Evolutionary conservation across 2,329 filamentous ascomycete species (phyloP), one percentile per base, ranked within the genome.

Genomic region (Aureobasidium sp.): DNA sequence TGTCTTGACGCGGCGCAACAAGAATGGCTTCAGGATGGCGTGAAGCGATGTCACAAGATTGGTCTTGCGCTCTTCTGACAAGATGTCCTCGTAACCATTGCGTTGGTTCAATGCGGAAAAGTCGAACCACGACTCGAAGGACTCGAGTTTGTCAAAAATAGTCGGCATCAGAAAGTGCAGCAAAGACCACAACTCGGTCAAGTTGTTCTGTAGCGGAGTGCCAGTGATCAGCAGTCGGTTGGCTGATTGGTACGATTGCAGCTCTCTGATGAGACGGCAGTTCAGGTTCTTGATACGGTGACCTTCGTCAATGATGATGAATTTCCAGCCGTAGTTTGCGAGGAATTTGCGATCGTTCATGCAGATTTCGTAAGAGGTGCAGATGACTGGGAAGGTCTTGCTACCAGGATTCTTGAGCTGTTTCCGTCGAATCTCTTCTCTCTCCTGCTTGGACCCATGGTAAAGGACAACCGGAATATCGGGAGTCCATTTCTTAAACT

Each of bases 261-360:
- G 73, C 60, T 95, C 89, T 42, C 88, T 85, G 58, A 97, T 95
- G 0, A 98, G 76, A 55, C 88, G 87, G 25, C 91, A 94, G 45
- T 97, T 90, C 58, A 95, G 85, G 59, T 98, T 98, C 73, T 98
- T 98, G 78, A 98, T 84, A 1, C 93, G 85, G 66, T 98, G 93
- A 0, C 93, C 93, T 70, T 98, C 93, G 61, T 98, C 91, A 57
- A 98, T 95, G 60, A 98, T 93, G 63, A 98, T 96, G 61, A 95
- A 96, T 51, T 94, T 89, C 93, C 93, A 98, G 30, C 90, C 85
- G 54, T 95, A 91, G 54, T 86, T 85, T 0, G 83, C 83, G 4
- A 98, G 72, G 30, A 84, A 84, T 49, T 89, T 85, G 32, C 88
- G 83, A 65, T 98, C 93, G 61, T 89, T 85, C 70, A 98, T 84